Evolutionary conservation across 2,329 filamentous ascomycete species (phyloP).

Genomic region (Penicillium hesseltinei): DNA sequence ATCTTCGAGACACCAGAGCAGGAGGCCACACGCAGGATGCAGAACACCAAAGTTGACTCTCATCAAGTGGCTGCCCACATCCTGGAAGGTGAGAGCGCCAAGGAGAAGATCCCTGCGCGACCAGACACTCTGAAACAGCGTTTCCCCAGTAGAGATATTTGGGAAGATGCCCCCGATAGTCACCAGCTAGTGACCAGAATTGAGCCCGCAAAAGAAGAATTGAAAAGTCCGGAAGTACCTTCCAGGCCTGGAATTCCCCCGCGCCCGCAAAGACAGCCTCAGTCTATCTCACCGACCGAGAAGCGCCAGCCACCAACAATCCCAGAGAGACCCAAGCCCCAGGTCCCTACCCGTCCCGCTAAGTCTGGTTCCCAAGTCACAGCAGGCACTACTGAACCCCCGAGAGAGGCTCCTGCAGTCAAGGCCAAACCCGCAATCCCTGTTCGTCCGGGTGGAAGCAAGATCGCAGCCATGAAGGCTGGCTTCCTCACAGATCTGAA

Average conservation of each 20-base stretch:
- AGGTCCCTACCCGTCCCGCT: slow-evolving; percentile 63
- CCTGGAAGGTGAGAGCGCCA: slow-evolving; percentile 27
- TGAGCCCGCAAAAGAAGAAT: slow-evolving; percentile 52
- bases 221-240: slow-evolving; percentile 39
- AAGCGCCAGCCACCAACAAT: slow-evolving; percentile 52
- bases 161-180: slow-evolving; percentile 90
- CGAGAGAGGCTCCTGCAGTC: slow-evolving; percentile 30
- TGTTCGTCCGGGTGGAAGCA: slow-evolving; percentile 71
- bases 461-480: slow-evolving; percentile 87
- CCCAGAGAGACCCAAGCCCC: slow-evolving; percentile 62
- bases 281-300: slow-evolving; percentile 49
- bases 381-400: slow-evolving; percentile 34
- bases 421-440: slow-evolving; percentile 86
- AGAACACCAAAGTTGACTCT: slow-evolving; percentile 40
- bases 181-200: slow-evolving; percentile 72
- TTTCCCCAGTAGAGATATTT: slow-evolving; percentile 89
- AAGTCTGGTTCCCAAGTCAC: slow-evolving; percentile 47
- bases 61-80: slow-evolving; percentile 37
- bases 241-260: slow-evolving; percentile 35
- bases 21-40: slow-evolving; percentile 45
- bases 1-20: slow-evolving; percentile 50
- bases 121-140: slow-evolving; percentile 60
- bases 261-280: slow-evolving; percentile 36
- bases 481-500: slow-evolving; percentile 94
- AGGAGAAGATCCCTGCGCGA: slow-evolving; percentile 36